Evolutionary conservation across 2,329 filamentous ascomycete genomes (phyloP), one percentile per base, ranked within the genome.

Genomic region (Juglanconis oblonga): DNA sequence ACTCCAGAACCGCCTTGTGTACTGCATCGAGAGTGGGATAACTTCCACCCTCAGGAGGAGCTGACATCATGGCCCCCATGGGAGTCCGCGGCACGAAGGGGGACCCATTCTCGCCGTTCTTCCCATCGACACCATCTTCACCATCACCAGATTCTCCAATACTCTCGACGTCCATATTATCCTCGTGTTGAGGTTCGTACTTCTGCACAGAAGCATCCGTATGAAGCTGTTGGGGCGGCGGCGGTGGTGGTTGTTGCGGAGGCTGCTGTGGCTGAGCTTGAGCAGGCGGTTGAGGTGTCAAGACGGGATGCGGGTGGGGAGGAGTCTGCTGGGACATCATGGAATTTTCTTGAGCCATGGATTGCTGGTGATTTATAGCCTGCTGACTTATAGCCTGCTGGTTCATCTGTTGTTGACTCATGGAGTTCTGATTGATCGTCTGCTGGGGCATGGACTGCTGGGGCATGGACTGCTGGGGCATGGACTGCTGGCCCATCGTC

Each of bases 1-100:
- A 87, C n/a, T 79, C 76, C 59, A 88, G 73, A 17, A 87, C 85
- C 35, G 82, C 83, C 68, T 86, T 84, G 67, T 88, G 86, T 8
- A 88, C 81, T 7, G 84, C 84, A 62, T 88, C 86, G 32, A 88
- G 76, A 2, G 84, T 87, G 2, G 84, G 80, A 64, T 85, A 88
- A 65, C 83, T 87, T 17, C 84, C 84, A 6, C 85, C 86, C 67
- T 87, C 83, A 1, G 85, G 85, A 4, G 86, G 86, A 3, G 84
- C 79, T 4, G 84, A 85, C 84, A 87, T 86, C 75, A 82, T 80
- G 29, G 76, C 71, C 1, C 84, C 84, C 80, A 85, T 79, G 4
- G 84, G 83, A 47, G 81, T 76, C 3, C 79, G 74, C 0, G 81
- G 81, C 9, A 83, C 75, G 64, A 80, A 85, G 3, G 81, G 80